Conservation (phyloP, 108 stramenopile species). For the Mediolabrus comicus region DNA sequence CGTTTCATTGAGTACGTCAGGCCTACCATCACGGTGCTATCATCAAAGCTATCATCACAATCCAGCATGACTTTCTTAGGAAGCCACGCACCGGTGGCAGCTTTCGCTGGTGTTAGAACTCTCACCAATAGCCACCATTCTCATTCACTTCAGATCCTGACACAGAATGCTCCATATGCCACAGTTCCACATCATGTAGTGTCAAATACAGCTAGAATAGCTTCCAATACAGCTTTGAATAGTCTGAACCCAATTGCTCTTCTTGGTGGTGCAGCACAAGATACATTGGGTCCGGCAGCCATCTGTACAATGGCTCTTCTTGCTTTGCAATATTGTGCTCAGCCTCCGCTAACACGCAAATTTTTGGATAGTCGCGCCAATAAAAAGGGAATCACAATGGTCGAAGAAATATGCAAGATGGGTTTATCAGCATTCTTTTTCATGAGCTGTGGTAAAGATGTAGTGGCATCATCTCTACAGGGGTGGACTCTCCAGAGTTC, state of each 20-base stretch:
- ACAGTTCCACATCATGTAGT: background rate
- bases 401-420: slow-evolving; percentile 67
- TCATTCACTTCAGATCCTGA: background rate
- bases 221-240: background rate
- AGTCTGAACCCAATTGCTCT: slow-evolving; percentile 14
- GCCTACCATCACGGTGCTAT: background rate
- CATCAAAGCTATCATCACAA: background rate
- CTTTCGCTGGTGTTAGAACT: slow-evolving; percentile 12
- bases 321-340: slow-evolving; percentile 85
- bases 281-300: slow-evolving; percentile 49
- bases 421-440: slow-evolving; percentile 52
- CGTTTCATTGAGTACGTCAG: background rate
- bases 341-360: slow-evolving; percentile 68
- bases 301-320: slow-evolving; percentile 65
- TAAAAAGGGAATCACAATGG: slow-evolving; percentile 66
- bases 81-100: slow-evolving; percentile 8
- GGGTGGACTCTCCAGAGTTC: slow-evolving; percentile 62
- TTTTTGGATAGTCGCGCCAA: slow-evolving; percentile 57
- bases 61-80: slow-evolving; percentile 6
- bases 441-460: slow-evolving; percentile 45
- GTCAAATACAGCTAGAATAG: background rate
- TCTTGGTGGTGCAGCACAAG: slow-evolving; percentile 31
- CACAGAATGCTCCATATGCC: background rate
- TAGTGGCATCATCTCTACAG: slow-evolving; percentile 29
- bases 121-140: background rate